Evolutionary conservation across 345 rosid genomes (phyloP).

Genomic region (Pugionium dolabratum): DNA sequence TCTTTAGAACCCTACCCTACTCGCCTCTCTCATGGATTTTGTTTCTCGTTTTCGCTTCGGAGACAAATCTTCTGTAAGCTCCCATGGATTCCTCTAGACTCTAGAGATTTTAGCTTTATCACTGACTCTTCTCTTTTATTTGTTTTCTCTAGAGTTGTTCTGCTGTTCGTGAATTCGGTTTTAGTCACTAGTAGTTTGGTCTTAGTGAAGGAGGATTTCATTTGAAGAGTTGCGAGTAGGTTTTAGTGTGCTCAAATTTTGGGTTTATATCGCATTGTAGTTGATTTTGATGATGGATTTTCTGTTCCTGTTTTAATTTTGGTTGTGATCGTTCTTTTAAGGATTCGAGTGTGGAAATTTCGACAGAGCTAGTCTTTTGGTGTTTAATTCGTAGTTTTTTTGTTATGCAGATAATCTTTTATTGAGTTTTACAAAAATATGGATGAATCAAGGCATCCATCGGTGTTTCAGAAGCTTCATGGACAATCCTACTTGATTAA

Average conservation of each 20-base stretch:
- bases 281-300: background rate
- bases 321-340: background rate
- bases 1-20: background rate
- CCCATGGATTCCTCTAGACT: slow-evolving; percentile 13
- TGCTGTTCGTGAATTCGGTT: background rate
- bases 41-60: slow-evolving; percentile 13
- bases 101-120: background rate
- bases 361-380: background rate
- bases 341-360: background rate
- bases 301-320: background rate
- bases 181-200: slow-evolving; percentile 2
- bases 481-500: slow-evolving; percentile 50
- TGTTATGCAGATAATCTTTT: slow-evolving; percentile 18
- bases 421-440: slow-evolving; percentile 37
- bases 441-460: slow-evolving; percentile 61
- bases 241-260: background rate
- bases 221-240: slow-evolving; percentile 5
- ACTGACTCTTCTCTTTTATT: background rate
- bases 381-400: background rate
- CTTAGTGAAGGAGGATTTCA: background rate
- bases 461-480: slow-evolving; percentile 55
- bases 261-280: slow-evolving; percentile 1
- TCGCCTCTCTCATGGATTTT: background rate
- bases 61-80: slow-evolving; percentile 24
- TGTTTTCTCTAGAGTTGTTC: background rate